A percentile compares a stretch with the other conserved stretches of the same genome.
Evolutionary conservation across 2,329 filamentous ascomycete species (phyloP).

Genomic region (Xenoacremonium recifei): DNA sequence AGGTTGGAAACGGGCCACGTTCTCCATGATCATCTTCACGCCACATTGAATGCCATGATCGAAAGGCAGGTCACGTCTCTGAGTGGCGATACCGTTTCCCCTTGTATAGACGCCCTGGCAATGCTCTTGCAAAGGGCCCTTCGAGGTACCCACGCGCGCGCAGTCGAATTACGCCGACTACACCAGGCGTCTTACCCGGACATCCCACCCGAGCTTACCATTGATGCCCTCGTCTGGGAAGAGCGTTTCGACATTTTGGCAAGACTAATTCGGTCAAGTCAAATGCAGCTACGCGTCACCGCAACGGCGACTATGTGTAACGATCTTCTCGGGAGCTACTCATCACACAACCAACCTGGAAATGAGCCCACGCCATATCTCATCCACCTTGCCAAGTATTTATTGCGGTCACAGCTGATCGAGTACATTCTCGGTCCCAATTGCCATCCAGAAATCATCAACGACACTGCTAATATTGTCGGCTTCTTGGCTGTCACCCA

Average conservation of each 20-base stretch:
- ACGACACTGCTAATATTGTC: conserved; percentile 77
- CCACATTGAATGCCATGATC: conserved; percentile 44
- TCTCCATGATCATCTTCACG: conserved; percentile 43
- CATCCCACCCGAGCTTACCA: conserved; percentile 36
- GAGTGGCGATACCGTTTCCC: conserved; percentile 41
- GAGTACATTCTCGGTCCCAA: conserved; percentile 87
- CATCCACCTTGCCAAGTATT: conserved; percentile 65
- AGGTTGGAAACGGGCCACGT: conserved; percentile 40
- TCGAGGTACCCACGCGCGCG: conserved; percentile 33
- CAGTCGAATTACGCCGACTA: conserved; percentile 26
- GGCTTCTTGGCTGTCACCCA: conserved; percentile 81
- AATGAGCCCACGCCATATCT: conserved; percentile 51
- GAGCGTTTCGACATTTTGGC: conserved; percentile 71
- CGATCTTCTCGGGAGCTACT: conserved; percentile 67
- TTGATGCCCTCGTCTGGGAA: conserved; percentile 54
- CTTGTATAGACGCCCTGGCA: conserved; percentile 40
- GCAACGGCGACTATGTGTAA: conserved; percentile 73
- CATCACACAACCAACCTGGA: conserved; percentile 42
- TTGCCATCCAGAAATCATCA: conserved; percentile 87
- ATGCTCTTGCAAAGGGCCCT: conserved; percentile 44
- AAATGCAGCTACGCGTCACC: conserved; percentile 85
- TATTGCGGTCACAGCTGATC: conserved; percentile 70
- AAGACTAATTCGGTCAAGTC: conserved; percentile 75
- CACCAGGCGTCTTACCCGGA: conserved; percentile 32
- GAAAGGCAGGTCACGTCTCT: conserved; percentile 57